Base-by-base conservation (phyloP, 2,329 filamentous ascomycete genomes). In the Aspergillus nomiae region DNA sequence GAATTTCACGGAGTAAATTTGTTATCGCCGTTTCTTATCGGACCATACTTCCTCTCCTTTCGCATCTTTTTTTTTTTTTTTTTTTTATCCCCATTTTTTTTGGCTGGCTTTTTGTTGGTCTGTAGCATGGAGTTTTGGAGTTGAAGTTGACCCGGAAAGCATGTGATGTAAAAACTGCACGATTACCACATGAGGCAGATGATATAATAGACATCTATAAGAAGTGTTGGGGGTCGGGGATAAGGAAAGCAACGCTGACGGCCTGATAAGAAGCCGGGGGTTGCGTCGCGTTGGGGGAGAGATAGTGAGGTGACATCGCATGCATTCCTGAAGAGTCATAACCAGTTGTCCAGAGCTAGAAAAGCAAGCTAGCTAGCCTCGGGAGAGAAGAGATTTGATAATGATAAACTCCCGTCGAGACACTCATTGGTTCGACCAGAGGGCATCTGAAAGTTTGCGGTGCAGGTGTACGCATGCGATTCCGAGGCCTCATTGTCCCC, bases 1-100 rank as follows among this genome's bases (percentile, higher is more conserved):
- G 70, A 80, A 81, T 66, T 81, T 81, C 63, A 78, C 78, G 1
- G 78, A 81, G 69, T 80, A 71, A 36, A 30, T 8, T 8, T 21
- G 16, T 32, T 45, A 19, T 14, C 36, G n/a, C 53, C 21, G 30
- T 32, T n/a, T 46, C 12, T 21, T 53, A 26, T 58, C 65, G 48
- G 58, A 48, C 56, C 45, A 58, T 56, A 46, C 38, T 56, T 48
- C 26, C 56, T 45, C 59, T 45, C 59, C 45, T 26, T 56, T 38
- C 32, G 11, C 51, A 14, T 50, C 41, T 43, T 51, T 54, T 21
- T 34, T 34, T 36, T 41, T 10, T n/a, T 55, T n/a, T 54, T 21
- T 34, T 34, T 36, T 41, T 10, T n/a, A 41, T n/a, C 24, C 21
- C 14, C 21, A 41, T 19, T 30, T 32, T 34, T 28, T 12, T 38